Percentiles rank a stretch among this genome's conserved stretches.
phyloP scores from a whole-genome alignment of 108 stramenopile species.

The Cyclotella baltica region DNA sequence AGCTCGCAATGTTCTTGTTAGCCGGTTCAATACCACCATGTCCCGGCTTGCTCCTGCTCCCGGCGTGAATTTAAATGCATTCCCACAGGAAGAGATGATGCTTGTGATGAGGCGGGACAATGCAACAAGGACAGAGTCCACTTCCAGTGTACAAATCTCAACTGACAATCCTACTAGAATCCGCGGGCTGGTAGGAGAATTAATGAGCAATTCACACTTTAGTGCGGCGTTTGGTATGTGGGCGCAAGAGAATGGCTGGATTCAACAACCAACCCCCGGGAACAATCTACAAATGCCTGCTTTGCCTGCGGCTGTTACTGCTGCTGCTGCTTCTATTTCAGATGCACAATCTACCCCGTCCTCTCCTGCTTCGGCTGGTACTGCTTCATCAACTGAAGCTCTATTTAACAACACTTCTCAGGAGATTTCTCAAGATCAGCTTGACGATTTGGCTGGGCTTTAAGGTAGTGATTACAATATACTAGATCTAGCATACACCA shows the following conservation, averaged over 20 bases:
- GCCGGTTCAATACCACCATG: not conserved
- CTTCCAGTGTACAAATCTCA: not conserved
- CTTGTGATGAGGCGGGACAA: slow-evolving; percentile 3
- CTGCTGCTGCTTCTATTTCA: not conserved
- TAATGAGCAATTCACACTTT: not conserved
- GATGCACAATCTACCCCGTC: not conserved
- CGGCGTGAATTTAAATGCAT: not conserved
- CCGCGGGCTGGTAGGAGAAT: not conserved
- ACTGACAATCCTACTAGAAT: not conserved
- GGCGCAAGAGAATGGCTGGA: not conserved
- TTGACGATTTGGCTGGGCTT: slow-evolving; percentile 1
- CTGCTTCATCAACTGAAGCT: not conserved
- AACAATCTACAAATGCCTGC: not conserved
- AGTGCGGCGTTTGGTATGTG: not conserved
- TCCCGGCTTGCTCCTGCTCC: not conserved
- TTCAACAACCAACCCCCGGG: not conserved
- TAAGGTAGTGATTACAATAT: not conserved
- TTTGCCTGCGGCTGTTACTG: not conserved
- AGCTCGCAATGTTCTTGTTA: not conserved
- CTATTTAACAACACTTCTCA: not conserved
- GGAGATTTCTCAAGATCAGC: not conserved
- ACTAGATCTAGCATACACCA: not conserved
- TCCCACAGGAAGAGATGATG: not conserved
- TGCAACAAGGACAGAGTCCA: not conserved
- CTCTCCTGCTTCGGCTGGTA: not conserved